These are phyloP conservation scores for Echeveria elegans DNA, from an alignment of 164 flowering plant genomes.

Conservation along the genomic window DNA sequence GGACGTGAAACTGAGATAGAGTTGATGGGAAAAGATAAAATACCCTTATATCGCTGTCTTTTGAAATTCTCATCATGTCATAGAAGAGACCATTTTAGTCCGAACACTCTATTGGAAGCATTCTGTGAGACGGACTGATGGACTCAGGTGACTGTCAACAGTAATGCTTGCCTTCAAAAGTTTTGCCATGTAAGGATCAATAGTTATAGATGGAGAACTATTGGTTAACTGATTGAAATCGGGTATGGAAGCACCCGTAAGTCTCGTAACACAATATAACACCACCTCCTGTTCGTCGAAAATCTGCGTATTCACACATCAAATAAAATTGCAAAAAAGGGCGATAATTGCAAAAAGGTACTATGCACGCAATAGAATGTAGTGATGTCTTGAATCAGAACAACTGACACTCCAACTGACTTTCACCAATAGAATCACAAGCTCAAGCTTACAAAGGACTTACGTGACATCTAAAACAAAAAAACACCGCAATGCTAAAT, in stretches of 20 bases:
- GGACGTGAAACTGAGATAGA: neutral
- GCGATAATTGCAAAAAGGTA: no score
- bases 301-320: no score
- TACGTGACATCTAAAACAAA: slow-evolving; percentile 48
- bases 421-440: slow-evolving; percentile 65
- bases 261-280: no score
- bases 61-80: slow-evolving; percentile 33
- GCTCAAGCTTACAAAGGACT: slow-evolving; percentile 60
- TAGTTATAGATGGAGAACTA: slow-evolving; percentile 7
- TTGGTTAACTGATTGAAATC: slow-evolving; percentile 20
- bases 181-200: slow-evolving; percentile 10
- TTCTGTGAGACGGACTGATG: slow-evolving; percentile 35
- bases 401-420: no score
- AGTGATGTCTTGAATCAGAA: no score
- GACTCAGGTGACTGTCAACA: slow-evolving; percentile 32
- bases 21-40: neutral
- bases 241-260: no score
- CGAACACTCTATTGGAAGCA: slow-evolving; percentile 35
- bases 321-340: no score
- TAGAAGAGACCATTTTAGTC: slow-evolving; percentile 40
- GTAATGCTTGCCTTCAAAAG: slow-evolving; percentile 20
- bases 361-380: no score
- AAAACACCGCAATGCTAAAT: neutral
- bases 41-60: slow-evolving; percentile 37
- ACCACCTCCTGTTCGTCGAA: no score